Percentiles rank a stretch among this genome's conserved stretches.
Evolutionary conservation across 129 eudicot species (phyloP).

Genomic region (Flaveria brownii): DNA sequence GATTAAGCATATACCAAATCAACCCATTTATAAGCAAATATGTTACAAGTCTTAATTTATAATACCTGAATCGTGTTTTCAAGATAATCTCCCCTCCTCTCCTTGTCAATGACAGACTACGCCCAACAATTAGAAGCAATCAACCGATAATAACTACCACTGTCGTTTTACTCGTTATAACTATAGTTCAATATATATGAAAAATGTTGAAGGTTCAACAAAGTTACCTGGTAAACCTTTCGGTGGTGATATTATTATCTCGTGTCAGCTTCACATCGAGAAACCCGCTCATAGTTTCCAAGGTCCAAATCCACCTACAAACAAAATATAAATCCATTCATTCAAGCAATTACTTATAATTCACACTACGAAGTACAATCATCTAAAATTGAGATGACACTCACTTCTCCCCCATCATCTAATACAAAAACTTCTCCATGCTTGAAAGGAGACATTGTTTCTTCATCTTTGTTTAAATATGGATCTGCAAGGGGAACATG

Average conservation of each 20-base stretch:
- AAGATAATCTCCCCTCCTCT: conserved; percentile 93
- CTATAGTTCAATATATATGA: conserved; percentile 11
- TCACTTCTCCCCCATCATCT: conserved; percentile 99
- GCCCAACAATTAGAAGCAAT: conserved; percentile 24
- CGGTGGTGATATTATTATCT: conserved; percentile 93
- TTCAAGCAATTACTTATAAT: neutral
- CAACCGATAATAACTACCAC: neutral
- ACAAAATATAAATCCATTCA: conserved; percentile 16
- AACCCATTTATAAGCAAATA: neutral
- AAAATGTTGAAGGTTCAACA: neutral
- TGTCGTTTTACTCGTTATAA: neutral
- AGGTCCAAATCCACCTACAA: conserved; percentile 98
- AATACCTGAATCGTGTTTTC: conserved; percentile 70
- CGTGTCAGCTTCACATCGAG: conserved; percentile 81
- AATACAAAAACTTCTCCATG: conserved; percentile 96
- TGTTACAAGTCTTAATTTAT: neutral
- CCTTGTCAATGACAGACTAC: conserved; percentile 87
- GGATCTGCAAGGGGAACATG: conserved; percentile 63
- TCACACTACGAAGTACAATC: neutral
- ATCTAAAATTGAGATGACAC: conserved; percentile 6
- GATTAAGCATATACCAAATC: no score
- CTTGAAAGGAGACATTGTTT: conserved; percentile 98
- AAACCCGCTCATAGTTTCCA: conserved; percentile 92
- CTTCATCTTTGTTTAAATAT: conserved; percentile 92
- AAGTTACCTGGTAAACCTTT: conserved; percentile 77